Base-by-base conservation (phyloP, 2,329 filamentous ascomycete genomes). In the Epichloe festucae region DNA sequence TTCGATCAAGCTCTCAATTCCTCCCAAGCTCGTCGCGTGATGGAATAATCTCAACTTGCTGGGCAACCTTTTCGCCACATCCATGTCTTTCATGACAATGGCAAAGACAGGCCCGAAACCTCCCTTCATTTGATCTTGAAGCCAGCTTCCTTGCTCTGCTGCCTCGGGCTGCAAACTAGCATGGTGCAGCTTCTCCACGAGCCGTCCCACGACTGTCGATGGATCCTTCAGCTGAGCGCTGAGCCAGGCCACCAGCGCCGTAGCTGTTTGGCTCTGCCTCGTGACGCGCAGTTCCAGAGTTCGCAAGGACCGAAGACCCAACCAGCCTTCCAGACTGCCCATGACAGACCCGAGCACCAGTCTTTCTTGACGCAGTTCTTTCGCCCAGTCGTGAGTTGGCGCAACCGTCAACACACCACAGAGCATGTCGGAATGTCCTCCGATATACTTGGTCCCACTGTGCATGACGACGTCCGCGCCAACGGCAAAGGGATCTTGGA, bases 1-100 rank as follows among this genome's bases (percentile, higher is more conserved):
- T 76, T 98, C 93, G 59, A 98, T 90, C 72, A 97, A 69, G 62
- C 88, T 93, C 77, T 97, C 93, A 10, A 97, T 89, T 4, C 93
- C 91, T 2, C 93, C 93, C 31, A 97, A 69, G 66, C 87, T 94
- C 2, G 93, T 98, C 5, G 93, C 93, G 68, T 98, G 93, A 60
- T 95, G 88, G 72, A 97, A 97, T 44, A 95, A 76, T 2, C 74
- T 65, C 64, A 97, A 69, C 66, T 87, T 86, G 62, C 84, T 86
- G 3, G 93, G 93, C 56, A 98, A 68, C 34, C 72, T 67, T 57
- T 75, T 78, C 3, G 93, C 90, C 49, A 77, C 63, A 1, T 73
- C 70, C 54, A 77, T 73, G 3, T 76, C 71, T 60, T 78, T 78
- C 71, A 87, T 76, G 53, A 76, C 75, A 23, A 97, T 74, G 3